Conservation (phyloP, 202 grass and related monocot species). For the Schoenoplectus triqueter region DNA sequence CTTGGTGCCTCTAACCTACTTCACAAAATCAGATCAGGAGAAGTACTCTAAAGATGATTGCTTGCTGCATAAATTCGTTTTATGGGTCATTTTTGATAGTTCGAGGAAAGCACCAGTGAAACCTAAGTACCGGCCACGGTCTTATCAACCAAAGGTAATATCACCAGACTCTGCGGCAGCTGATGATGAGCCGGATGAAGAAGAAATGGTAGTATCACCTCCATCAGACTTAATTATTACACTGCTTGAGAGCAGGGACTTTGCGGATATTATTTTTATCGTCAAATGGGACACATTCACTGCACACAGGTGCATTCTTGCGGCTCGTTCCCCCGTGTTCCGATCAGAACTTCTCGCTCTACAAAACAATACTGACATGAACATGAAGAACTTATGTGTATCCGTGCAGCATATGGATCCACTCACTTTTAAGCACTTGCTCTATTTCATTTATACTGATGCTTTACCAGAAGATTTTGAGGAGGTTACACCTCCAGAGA, state of each 20-base stretch:
- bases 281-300: not conserved
- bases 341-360: not conserved
- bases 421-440: conserved; percentile 35
- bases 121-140: not conserved
- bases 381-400: conserved; percentile 14
- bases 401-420: conserved; percentile 32
- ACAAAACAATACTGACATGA: not conserved
- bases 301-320: conserved; percentile 30
- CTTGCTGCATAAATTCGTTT: conserved; percentile 14
- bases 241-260: conserved; percentile 3
- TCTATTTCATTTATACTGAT: conserved; percentile 37
- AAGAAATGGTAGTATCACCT: conserved; percentile 17
- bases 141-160: not conserved
- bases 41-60: conserved; percentile 21
- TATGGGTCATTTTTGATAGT: conserved; percentile 15
- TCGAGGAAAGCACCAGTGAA: not conserved
- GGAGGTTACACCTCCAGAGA: not conserved
- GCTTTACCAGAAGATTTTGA: conserved; percentile 3
- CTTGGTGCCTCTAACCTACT: conserved; percentile 22
- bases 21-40: conserved; percentile 24
- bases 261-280: conserved; percentile 21
- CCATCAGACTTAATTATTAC: conserved; percentile 19
- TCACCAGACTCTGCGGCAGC: not conserved
- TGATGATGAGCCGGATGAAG: not conserved
- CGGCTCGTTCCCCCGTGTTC: conserved; percentile 27